Base-by-base conservation (phyloP, 2,329 filamentous ascomycete species). In the Hypoxylon sp. region DNA sequence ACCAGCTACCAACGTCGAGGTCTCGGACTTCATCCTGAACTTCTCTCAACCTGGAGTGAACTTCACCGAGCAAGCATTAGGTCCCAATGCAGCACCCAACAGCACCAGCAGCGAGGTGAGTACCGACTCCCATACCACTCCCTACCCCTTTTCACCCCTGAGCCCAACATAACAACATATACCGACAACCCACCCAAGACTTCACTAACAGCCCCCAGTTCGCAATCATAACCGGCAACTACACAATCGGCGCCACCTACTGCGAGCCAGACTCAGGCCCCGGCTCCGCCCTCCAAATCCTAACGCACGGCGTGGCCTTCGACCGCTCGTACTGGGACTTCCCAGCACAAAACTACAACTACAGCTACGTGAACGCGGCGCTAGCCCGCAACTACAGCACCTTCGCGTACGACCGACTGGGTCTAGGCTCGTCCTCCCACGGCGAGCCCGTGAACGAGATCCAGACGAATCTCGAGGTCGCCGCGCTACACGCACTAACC, bases 311-410 rank as follows among this genome's bases (percentile, higher is more conserved):
- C 28, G 82, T 87, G 70, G 85, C 83, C 9, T 87, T 87, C 67
- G 84, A 86, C 71, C 84, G 85, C 66, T 79, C 77, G 75, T 91
- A 90, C 80, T 91, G 89, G 88, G 87, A 91, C 74, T 76, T 86
- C 10, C 76, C 86, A 0, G 85, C 81, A 78, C 82, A 87, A 74
- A 79, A 84, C 72, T 85, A 82, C 80, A 87, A 89, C 74, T 90
- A 91, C 80, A 88, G 84, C 73, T 91, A 91, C 75, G 82, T 87
- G 28, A 80, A 85, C 50, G 77, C 78, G 11, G 89, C 89, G 1
- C 81, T 89, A 1, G 83, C 82, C 45, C 69, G 81, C 7, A 86
- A 86, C 43, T 90, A 87, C 79, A 86, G 84, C 32, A 90, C 88
- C 1, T 82, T 91, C 49, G 79, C 83, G 9, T 89, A 85, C 77